phyloP scores from a whole-genome alignment of 1,284 basidiomycete genomes.

The Apiotrichum gamsii region DNA sequence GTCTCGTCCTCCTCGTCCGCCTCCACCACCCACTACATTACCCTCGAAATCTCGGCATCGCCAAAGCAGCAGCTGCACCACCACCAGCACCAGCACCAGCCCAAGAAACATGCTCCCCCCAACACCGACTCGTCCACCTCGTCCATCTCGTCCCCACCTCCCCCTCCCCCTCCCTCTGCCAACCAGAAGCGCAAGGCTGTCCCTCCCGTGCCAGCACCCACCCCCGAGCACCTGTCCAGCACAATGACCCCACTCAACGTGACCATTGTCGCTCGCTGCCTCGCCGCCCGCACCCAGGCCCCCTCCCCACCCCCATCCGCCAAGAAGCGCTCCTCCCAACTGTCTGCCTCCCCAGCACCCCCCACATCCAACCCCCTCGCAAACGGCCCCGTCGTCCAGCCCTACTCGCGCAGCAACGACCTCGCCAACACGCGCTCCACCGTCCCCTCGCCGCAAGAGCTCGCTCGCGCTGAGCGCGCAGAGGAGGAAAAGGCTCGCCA shows the following conservation, averaged over 20 bases:
- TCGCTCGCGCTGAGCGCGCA: slow-evolving; percentile 19
- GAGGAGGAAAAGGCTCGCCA: slow-evolving; percentile 28
- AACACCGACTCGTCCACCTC: background rate
- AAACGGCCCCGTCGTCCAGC: slow-evolving; percentile 18
- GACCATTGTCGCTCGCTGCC: slow-evolving; percentile 31
- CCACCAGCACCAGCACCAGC: too few relatives aligned
- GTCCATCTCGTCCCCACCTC: slow-evolving; percentile 1
- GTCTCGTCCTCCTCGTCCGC: too few relatives aligned
- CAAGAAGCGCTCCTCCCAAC: slow-evolving; percentile 11
- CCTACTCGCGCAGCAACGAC: slow-evolving; percentile 30
- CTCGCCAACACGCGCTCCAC: slow-evolving; percentile 29
- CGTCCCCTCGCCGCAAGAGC: slow-evolving; percentile 28
- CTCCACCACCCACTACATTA: too few relatives aligned
- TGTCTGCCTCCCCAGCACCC: slow-evolving; percentile 15
- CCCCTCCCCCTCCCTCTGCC: slow-evolving; percentile 5
- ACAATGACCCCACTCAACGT: slow-evolving; percentile 25
- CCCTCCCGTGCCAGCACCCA: slow-evolving; percentile 2
- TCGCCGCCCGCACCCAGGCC: slow-evolving; percentile 14
- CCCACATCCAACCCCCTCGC: too few relatives aligned
- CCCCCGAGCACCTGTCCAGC: slow-evolving; percentile 8
- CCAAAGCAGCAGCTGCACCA: too few relatives aligned
- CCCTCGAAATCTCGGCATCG: too few relatives aligned
- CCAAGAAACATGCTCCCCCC: background rate
- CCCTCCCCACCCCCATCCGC: background rate
- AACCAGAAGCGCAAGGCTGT: slow-evolving; percentile 12